A percentile compares a stretch with the other conserved stretches of the same genome.
Conservation (phyloP, 1,139 yeast species). For the Candida anutae region DNA sequence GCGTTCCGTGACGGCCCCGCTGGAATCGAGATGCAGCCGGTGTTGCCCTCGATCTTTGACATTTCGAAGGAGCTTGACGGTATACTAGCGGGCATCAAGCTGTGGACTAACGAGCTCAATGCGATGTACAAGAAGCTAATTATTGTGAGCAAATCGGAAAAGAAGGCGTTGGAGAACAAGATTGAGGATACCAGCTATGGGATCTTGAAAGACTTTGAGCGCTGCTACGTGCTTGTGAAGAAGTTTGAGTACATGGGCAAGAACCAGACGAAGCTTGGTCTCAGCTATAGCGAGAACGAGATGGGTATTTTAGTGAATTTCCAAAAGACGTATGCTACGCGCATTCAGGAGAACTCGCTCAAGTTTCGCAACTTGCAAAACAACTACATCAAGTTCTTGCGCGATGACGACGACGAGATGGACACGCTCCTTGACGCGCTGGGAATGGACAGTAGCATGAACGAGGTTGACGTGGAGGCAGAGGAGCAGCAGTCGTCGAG, state of each 20-base stretch:
- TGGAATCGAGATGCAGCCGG: conserved; percentile 39
- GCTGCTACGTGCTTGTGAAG: conserved; percentile 70
- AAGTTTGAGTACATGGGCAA: conserved; percentile 48
- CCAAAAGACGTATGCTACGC: conserved; percentile 76
- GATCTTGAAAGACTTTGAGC: conserved; percentile 67
- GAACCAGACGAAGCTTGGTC: conserved; percentile 24
- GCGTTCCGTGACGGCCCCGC: conserved; percentile 5
- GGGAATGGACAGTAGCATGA: background rate
- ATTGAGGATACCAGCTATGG: conserved; percentile 72
- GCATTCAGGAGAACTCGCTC: conserved; percentile 72
- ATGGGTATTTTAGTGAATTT: conserved; percentile 66
- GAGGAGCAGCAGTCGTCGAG: conserved; percentile 24
- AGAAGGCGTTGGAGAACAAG: conserved; percentile 54
- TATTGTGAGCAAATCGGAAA: conserved; percentile 79
- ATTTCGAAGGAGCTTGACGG: conserved; percentile 66
- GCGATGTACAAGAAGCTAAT: conserved; percentile 72
- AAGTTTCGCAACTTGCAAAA: conserved; percentile 82
- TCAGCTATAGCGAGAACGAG: conserved; percentile 41
- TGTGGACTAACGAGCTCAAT: conserved; percentile 49
- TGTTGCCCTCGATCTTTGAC: conserved; percentile 77
- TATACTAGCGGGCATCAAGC: conserved; percentile 40
- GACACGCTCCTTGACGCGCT: conserved; percentile 13
- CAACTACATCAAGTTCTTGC: conserved; percentile 69
- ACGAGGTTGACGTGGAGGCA: conserved; percentile 12
- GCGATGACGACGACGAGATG: conserved; percentile 57